Base-by-base conservation (phyloP, 164 flowering plant species). In the Nymphaea thermarum region DNA sequence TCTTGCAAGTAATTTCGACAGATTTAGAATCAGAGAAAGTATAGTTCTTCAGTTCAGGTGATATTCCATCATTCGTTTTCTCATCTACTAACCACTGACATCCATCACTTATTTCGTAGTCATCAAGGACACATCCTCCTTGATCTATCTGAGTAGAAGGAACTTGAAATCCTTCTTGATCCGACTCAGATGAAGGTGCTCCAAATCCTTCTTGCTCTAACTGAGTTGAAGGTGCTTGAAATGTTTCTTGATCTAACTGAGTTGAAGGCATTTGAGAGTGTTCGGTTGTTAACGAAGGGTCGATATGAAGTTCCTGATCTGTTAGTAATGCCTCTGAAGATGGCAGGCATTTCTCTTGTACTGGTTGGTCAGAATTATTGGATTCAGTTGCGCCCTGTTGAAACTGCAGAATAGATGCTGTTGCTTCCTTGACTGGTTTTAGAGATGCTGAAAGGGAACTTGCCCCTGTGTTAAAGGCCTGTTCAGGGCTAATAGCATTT, bases 221-320 rank as follows among this genome's bases (percentile, higher is more conserved):
- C 36, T 25, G 98, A 63, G 96, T 89, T 57, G 91, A 83, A 43
- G 97, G 97, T 64, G 93, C 97, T 4, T 91, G 86, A 43, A 77
- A 85, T 76, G 73, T 84, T 69, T 91, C 93, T 68, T 77, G 79
- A 6, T 70, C 76, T 4, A 72, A 10, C 60, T 8, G 42, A n/a
- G n/a, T 17, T 36, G 6, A n/a, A 36, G 64, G 64, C 64, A 0
- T 0, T 7, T n/a, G 15, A 17, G 6, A 17, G 16, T 61, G 8
- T 11, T 61, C 64, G 16, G 16, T 36, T 47, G 55, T 47, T 47
- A 47, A 2, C 12, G 55, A 47, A 47, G 55, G 55, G 12, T 47
- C 55, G 3, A 47, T 47, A 6, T 47, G 11, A 47, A 6, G 7
- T 47, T 47, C 55, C 12, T 47, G 55, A 2, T 47, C 55, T 47